Evolutionary conservation across 164 flowering plant genomes (phyloP).

Genomic region (Macadamia tetraphylla): DNA sequence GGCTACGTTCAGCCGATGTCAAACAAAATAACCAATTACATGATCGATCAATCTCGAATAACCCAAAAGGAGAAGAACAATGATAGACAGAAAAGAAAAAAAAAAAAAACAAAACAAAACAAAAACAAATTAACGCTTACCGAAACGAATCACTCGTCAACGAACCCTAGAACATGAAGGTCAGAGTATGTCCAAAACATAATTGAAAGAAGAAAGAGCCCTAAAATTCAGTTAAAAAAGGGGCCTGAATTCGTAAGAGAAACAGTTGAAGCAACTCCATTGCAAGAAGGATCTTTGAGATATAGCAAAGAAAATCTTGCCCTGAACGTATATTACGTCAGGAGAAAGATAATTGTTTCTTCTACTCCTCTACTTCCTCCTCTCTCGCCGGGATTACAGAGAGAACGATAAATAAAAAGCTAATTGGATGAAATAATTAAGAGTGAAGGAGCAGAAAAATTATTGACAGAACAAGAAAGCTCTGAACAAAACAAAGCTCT

Average conservation of each 20-base stretch:
- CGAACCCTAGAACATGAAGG: neutral
- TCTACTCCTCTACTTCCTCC: conserved; percentile 33
- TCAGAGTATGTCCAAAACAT: neutral
- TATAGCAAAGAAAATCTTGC: neutral
- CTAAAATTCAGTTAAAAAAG: neutral
- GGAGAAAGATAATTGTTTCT: conserved; percentile 22
- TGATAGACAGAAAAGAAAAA: neutral
- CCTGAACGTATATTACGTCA: conserved; percentile 16
- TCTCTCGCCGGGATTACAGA: conserved; percentile 20
- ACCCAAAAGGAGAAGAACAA: neutral
- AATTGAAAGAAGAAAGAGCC: neutral
- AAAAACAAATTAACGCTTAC: conserved; percentile 3
- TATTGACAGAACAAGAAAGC: conserved; percentile 9
- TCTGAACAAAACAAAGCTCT: conserved; percentile 14
- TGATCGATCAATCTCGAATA: neutral
- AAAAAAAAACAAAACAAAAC: neutral
- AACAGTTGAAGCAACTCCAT: conserved; percentile 8
- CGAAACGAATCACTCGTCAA: neutral
- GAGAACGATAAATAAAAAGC: neutral
- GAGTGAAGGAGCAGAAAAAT: conserved; percentile 8
- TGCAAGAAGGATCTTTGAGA: neutral
- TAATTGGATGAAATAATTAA: neutral
- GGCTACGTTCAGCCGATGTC: neutral
- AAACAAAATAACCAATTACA: neutral
- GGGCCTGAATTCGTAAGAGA: neutral